These are phyloP conservation scores for Agaricus sinodeliciosus DNA, from an alignment of 768 basidiomycete genomes.

Conservation along the genomic window DNA sequence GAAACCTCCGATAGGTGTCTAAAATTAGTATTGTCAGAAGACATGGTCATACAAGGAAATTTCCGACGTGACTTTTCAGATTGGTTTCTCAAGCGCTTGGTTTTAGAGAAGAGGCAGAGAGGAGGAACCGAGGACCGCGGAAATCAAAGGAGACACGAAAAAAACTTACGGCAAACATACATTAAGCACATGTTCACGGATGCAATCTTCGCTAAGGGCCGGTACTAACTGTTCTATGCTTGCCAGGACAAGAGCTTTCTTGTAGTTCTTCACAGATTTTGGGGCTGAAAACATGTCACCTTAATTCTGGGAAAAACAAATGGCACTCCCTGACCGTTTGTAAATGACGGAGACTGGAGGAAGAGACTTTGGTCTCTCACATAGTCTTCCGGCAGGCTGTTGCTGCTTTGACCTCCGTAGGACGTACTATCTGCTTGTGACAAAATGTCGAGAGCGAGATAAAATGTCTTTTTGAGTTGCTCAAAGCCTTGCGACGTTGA, in stretches of 20 bases:
- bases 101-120: not conserved
- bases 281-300: conserved; percentile 1
- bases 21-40: not conserved
- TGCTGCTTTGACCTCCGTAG: conserved; percentile 5
- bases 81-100: not conserved
- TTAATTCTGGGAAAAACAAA: not conserved
- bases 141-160: not conserved
- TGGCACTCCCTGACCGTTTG: conserved; percentile 16
- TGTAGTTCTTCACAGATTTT: conserved; percentile 21
- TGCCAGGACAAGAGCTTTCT: conserved; percentile 61
- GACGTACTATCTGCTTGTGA: conserved; percentile 28
- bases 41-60: not conserved
- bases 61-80: not conserved
- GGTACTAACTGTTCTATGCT: conserved; percentile 76
- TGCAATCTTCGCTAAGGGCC: conserved; percentile 42
- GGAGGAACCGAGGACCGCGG: not conserved
- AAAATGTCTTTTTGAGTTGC: conserved; percentile 71
- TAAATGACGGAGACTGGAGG: conserved; percentile 16
- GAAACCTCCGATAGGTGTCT: conserved; percentile 56
- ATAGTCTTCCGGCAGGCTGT: conserved; percentile 21
- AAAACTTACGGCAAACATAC: conserved; percentile 59
- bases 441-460: conserved; percentile 71
- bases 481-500: conserved; percentile 52
- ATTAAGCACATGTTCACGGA: conserved; percentile 51
- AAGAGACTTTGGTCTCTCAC: conserved; percentile 21